phyloP scores from a whole-genome alignment of 2,329 filamentous ascomycete species.

The Proliferodiscus dingleyae region DNA sequence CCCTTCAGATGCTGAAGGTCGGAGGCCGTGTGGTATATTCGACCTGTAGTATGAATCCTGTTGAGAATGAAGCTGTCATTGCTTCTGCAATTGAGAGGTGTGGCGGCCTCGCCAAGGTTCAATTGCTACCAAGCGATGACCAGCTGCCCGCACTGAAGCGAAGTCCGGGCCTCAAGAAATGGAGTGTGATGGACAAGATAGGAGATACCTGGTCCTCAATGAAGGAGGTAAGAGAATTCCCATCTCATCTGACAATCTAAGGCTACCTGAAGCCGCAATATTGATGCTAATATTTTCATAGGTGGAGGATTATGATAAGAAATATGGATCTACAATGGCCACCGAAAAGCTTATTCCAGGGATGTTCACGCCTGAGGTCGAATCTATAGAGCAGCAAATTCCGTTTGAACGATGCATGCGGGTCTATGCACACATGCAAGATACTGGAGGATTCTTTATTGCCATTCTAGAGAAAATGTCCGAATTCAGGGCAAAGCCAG shows the following conservation, averaged over 20 bases:
- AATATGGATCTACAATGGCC: conserved; percentile 51
- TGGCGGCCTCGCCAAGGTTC: conserved; percentile 75
- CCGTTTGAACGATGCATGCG: conserved; percentile 88
- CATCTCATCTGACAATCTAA: not conserved
- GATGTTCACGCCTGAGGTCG: conserved; percentile 71
- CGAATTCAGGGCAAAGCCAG: conserved; percentile 75
- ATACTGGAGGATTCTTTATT: conserved; percentile 98
- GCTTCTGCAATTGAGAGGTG: conserved; percentile 84
- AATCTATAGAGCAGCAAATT: conserved; percentile 53
- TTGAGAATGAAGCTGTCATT: conserved; percentile 93
- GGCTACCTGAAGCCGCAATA: no score
- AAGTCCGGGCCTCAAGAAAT: conserved; percentile 69
- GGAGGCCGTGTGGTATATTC: conserved; percentile 95
- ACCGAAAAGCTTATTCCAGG: conserved; percentile 67
- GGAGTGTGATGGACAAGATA: conserved; percentile 88
- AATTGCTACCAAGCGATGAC: conserved; percentile 77
- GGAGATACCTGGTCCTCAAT: conserved; percentile 75
- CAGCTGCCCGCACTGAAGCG: conserved; percentile 74
- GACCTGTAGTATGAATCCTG: conserved; percentile 97
- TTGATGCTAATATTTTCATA: not conserved
- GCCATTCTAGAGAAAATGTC: conserved; percentile 86
- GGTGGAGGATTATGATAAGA: conserved; percentile 63
- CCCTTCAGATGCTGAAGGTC: conserved; percentile 92
- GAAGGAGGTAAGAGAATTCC: conserved; percentile 47
- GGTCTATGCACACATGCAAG: conserved; percentile 90